Base-by-base conservation (phyloP, 2,329 filamentous ascomycete species). In the Aspergillus transmontanensis region DNA sequence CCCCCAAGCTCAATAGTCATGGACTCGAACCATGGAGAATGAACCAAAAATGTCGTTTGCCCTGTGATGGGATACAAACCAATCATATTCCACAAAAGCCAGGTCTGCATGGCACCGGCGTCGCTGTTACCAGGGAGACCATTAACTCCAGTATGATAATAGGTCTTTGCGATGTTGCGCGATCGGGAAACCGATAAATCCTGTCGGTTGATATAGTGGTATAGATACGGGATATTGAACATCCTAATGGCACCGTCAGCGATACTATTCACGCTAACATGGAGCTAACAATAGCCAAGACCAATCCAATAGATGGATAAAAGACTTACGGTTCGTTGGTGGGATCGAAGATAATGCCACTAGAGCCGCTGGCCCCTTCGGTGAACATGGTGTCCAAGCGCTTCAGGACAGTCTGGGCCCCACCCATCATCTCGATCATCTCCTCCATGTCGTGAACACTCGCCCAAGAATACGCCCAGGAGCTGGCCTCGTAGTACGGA, bases 61-160 rank as follows among this genome's bases (percentile, higher is more conserved):
- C 87, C 88, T 0, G 88, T 89, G 65, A 91, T 79, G 1, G 89
- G 89, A 67, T 90, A 90, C 32, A 91, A 76, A 2, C 89, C 89
- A 43, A 90, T 83, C 83, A 90, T 89, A 66, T 85, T 86, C 86
- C 89, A 91, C 10, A 90, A 76, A 3, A 90, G 75, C 86, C 88
- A 90, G 9, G 85, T 87, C 72, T 92, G 88, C 89, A 92, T 91
- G 16, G 89, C 87, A 7, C 90, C 90, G 1, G 88, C 88, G 73
- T 92, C 90, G 51, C 85, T 87, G 74, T 92, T 91, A 0, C 90
- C 90, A 0, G 89, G 89, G 0, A 92, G 79, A 0, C 90, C 89
- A 9, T 70, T 71, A 0, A 81, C 79, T 0, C 83, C 84, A 1
- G 84, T 80, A 56, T 79, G 80, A 76, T 90, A 91, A 76, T 86